Evolutionary conservation across 2,329 filamentous ascomycete species (phyloP), one percentile per base, ranked within the genome.

Genomic region (Dendryphion nanum): DNA sequence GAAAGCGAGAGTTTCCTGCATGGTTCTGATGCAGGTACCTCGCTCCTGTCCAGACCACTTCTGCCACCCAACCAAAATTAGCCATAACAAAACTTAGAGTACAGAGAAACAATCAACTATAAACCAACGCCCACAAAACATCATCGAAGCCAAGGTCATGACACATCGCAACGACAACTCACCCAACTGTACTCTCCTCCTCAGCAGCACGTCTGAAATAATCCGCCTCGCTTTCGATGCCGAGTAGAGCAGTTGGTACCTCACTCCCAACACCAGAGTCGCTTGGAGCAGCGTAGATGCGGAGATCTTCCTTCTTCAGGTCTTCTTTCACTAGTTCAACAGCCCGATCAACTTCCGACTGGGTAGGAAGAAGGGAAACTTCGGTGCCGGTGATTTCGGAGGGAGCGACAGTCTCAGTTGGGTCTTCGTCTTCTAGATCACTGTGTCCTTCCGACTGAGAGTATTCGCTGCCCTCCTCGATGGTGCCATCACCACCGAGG

Each of bases 261-360:
- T 68, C 66, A 1, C 59, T 60, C 13, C 65, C 66, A 17, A 69
- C 49, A 12, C 61, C 66, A 5, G 62, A 66, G 37, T 69, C 66
- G 30, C 50, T 57, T 4, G 56, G 59, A 12, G 37, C 35, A 3
- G 51, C 40, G 21, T 53, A 51, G 26, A 47, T 41, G 18, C 48
- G 43, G 16, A 51, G 53, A 29, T 53, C 45, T 29, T 53, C 45
- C 13, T 49, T 50, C 37, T 59, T 54, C 48, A 58, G 50, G 26
- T 64, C 54, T 6, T 50, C 50, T 16, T 50, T 56, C 6, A 61
- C 59, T 1, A 51, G 55, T 21, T 61, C 52, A 6, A 61, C 55
- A 3, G 57, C 59, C 7, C 50, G 53, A 17, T 59, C 48, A 15
- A 62, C 55, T 16, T 62, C 60, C 0, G 58, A 61, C 24, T 60